Percentiles rank a stretch among this genome's conserved stretches.
phyloP scores from a whole-genome alignment of 306 rosid genomes.

The Echinosophora koreensis region DNA sequence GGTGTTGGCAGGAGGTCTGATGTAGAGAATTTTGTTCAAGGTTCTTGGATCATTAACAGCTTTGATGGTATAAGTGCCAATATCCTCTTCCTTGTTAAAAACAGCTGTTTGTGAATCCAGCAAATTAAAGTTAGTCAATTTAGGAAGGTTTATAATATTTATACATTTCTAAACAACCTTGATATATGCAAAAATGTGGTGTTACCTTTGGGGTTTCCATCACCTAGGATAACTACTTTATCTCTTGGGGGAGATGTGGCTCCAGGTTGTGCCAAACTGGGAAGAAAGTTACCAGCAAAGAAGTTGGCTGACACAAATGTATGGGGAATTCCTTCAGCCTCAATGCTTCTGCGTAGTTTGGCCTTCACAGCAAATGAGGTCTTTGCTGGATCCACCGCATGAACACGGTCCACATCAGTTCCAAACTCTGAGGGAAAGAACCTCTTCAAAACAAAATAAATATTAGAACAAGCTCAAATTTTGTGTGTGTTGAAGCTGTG shows the following conservation, averaged over 20 bases:
- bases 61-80: slow-evolving; percentile 50
- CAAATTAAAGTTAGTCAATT: not conserved
- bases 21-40: slow-evolving; percentile 52
- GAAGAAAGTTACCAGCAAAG: slow-evolving; percentile 46
- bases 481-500: not conserved
- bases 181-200: not conserved
- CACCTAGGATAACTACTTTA: slow-evolving; percentile 46
- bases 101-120: slow-evolving; percentile 39
- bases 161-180: not conserved
- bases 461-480: not conserved
- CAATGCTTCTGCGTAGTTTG: slow-evolving; percentile 48
- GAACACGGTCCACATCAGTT: slow-evolving; percentile 40
- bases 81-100: slow-evolving; percentile 56
- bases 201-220: slow-evolving; percentile 58
- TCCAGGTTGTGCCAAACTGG: slow-evolving; percentile 24
- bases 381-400: slow-evolving; percentile 47
- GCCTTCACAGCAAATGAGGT: slow-evolving; percentile 31
- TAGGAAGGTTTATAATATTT: not conserved
- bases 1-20: slow-evolving; percentile 46
- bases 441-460: slow-evolving; percentile 38
- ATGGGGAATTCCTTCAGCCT: slow-evolving; percentile 52
- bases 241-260: slow-evolving; percentile 42
- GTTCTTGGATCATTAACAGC: slow-evolving; percentile 59
- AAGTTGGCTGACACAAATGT: slow-evolving; percentile 44
- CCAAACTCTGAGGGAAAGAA: slow-evolving; percentile 63